phyloP scores from a whole-genome alignment of 495 filamentous ascomycete genomes.

The Aspergillus mulundensis region DNA sequence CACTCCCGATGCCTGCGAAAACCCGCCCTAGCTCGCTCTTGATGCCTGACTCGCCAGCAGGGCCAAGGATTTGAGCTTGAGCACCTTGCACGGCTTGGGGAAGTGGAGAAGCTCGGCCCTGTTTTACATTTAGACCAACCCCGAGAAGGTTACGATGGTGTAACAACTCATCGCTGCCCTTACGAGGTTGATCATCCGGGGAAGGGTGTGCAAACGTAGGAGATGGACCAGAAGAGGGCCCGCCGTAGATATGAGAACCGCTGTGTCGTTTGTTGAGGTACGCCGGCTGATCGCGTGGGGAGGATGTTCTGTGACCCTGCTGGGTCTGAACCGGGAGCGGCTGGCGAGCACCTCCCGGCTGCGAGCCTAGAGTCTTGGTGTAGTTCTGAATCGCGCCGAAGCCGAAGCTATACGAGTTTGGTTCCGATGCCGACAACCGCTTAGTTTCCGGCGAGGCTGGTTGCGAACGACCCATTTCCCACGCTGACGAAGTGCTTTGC shows the following conservation, averaged over 20 bases:
- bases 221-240: slow-evolving; percentile 22
- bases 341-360: slow-evolving; percentile 34
- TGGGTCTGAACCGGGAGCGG: slow-evolving; percentile 33
- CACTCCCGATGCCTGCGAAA: slow-evolving; percentile 87
- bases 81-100: slow-evolving; percentile 92
- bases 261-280: slow-evolving; percentile 32
- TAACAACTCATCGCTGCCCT: slow-evolving; percentile 57
- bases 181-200: slow-evolving; percentile 38
- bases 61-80: slow-evolving; percentile 70
- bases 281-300: slow-evolving; percentile 33
- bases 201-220: slow-evolving; percentile 24
- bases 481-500: slow-evolving; percentile 23
- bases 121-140: slow-evolving; percentile 41
- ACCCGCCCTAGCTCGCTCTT: slow-evolving; percentile 90
- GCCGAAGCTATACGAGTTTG: slow-evolving; percentile 30
- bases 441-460: slow-evolving; percentile 40
- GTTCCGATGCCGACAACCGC: slow-evolving; percentile 33
- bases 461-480: slow-evolving; percentile 40
- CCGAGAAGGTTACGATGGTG: slow-evolving; percentile 45
- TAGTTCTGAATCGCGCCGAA: slow-evolving; percentile 48
- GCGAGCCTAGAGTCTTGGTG: slow-evolving; percentile 44
- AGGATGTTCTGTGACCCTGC: slow-evolving; percentile 32
- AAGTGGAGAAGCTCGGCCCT: slow-evolving; percentile 65
- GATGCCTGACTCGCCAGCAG: slow-evolving; percentile 74
- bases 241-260: slow-evolving; percentile 27